Conservation (phyloP, 306 rosid species). For the Prunus fruticosa region DNA sequence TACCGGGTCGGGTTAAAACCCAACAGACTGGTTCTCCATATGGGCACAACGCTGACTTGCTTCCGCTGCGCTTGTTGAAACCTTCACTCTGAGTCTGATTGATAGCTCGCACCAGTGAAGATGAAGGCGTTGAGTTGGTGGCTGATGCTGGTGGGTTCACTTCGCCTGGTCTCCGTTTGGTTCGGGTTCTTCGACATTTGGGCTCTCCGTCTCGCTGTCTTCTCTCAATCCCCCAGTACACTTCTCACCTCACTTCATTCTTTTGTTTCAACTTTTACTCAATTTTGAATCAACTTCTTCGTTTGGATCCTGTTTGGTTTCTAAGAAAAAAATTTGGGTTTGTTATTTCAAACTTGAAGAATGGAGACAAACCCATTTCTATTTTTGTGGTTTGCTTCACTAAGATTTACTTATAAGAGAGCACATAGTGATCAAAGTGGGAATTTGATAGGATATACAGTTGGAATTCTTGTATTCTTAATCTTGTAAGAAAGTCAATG, state of each 20-base stretch:
- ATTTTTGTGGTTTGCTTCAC: not conserved
- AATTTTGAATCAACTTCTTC: not conserved
- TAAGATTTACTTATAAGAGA: not conserved
- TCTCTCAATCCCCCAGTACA: constrained; percentile 64
- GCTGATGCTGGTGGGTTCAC: constrained; percentile 78
- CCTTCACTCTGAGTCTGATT: too few relatives aligned
- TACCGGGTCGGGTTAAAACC: not conserved
- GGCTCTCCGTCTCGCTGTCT: constrained; percentile 81
- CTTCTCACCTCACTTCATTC: constrained; percentile 2
- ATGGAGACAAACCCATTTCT: not conserved
- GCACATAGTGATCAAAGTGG: not conserved
- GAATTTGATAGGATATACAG: not conserved
- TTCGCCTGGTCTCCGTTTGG: constrained; percentile 87
- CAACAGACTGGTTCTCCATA: not conserved
- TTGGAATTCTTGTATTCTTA: not conserved
- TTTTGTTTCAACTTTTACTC: not conserved
- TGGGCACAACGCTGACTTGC: not conserved
- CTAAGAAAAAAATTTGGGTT: not conserved
- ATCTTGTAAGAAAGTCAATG: not conserved
- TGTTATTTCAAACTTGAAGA: not conserved
- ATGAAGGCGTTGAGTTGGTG: constrained; percentile 88
- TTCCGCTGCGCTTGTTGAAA: not conserved
- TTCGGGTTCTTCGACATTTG: constrained; percentile 93
- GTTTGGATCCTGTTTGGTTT: not conserved
- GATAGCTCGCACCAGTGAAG: not conserved